A percentile compares a stretch with the other conserved stretches of the same genome.
Evolutionary conservation across 192 early-diverging fungal genomes (phyloP).

Genomic region (Rhizophagus sp.): DNA sequence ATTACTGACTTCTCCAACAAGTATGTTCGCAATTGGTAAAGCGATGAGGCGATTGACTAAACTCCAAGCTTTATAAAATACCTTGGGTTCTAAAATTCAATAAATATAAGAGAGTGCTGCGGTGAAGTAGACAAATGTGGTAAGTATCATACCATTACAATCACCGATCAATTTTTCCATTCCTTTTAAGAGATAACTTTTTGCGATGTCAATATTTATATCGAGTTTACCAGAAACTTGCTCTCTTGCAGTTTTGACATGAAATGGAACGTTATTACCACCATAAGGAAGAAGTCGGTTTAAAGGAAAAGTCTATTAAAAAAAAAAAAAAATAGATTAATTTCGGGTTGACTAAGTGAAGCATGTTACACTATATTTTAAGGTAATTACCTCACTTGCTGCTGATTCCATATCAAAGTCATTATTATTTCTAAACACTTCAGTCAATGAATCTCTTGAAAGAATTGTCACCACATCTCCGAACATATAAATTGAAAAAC

Average conservation of each 20-base stretch:
- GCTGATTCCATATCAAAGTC: neutral
- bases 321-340: neutral
- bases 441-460: neutral
- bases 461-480: neutral
- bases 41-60: neutral
- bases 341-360: too few species aligned
- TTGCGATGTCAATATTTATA: neutral
- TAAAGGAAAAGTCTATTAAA: neutral
- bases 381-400: neutral
- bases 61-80: neutral
- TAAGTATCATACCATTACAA: neutral
- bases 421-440: neutral
- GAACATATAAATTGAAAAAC: slow-evolving; percentile 17
- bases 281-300: neutral
- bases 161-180: neutral
- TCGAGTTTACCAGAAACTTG: neutral
- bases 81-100: neutral
- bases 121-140: too few species aligned
- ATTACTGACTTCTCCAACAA: slow-evolving; percentile 4
- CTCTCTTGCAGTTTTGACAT: neutral
- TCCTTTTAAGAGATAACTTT: neutral
- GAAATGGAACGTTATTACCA: neutral
- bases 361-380: too few species aligned
- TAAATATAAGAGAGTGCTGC: neutral
- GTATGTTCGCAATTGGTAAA: neutral